These are phyloP conservation scores for Pseudopithomyces chartarum DNA, from an alignment of 2,329 filamentous ascomycete species.

Conservation along the genomic window DNA sequence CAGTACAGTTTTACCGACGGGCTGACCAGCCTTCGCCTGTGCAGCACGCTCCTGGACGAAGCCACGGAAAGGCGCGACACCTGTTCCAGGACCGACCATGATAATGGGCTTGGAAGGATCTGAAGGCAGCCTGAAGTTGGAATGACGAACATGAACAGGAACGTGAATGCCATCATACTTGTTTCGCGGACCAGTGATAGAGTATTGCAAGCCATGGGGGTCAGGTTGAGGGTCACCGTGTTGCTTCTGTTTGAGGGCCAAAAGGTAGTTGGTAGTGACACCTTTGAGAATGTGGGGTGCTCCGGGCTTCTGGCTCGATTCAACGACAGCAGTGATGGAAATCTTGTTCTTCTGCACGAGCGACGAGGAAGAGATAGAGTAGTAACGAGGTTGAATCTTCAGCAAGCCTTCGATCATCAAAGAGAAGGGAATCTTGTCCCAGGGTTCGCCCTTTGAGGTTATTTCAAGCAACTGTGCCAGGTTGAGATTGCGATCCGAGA, in stretches of 20 bases:
- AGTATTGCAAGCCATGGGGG: constrained; percentile 82
- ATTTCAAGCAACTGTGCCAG: constrained; percentile 82
- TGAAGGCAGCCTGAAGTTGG: constrained; percentile 98
- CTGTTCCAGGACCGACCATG: constrained; percentile 94
- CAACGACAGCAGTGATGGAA: constrained; percentile 92
- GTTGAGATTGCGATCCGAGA: constrained; percentile 82
- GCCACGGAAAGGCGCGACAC: constrained; percentile 92
- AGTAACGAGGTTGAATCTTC: constrained; percentile 97
- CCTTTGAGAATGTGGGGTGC: constrained; percentile 83
- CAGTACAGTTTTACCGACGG: constrained; percentile 83
- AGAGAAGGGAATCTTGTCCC: constrained; percentile 88
- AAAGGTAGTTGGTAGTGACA: constrained; percentile 94
- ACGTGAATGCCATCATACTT: constrained; percentile 97
- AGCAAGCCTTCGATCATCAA: constrained; percentile 90
- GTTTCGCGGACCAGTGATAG: constrained; percentile 87
- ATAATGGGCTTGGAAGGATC: constrained; percentile 93
- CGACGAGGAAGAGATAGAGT: constrained; percentile 98
- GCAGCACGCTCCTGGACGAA: constrained; percentile 94
- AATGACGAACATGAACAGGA: constrained; percentile 94
- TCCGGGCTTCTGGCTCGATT: constrained; percentile 77
- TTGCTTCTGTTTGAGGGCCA: constrained; percentile 96
- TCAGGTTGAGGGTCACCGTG: constrained; percentile 83
- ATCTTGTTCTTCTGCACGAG: constrained; percentile 93
- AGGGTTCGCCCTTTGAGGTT: constrained; percentile 74
- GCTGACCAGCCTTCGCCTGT: constrained; percentile 77